These are phyloP conservation scores for Tetragonia tetragonoides DNA, from an alignment of 148 eudicot genomes.

Conservation along the genomic window DNA sequence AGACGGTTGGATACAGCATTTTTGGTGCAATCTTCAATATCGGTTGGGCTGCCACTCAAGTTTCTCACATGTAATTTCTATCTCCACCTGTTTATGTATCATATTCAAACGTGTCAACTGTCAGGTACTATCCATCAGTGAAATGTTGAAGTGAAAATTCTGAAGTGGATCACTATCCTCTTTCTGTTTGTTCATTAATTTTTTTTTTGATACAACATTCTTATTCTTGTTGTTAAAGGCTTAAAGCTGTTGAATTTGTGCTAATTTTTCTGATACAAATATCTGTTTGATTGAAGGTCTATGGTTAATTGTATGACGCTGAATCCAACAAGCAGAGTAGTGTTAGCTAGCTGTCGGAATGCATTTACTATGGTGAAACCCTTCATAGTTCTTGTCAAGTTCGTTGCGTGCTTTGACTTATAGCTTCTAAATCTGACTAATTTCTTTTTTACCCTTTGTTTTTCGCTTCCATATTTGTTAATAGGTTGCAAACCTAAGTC, in stretches of 20 bases:
- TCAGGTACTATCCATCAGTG: background rate
- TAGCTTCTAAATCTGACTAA: constrained; percentile 10
- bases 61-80: constrained; percentile 82
- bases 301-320: constrained; percentile 96
- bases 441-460: background rate
- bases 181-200: background rate
- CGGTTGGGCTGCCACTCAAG: constrained; percentile 97
- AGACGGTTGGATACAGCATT: constrained; percentile 80
- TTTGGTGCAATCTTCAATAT: constrained; percentile 87
- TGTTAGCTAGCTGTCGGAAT: constrained; percentile 87
- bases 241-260: background rate
- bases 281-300: constrained; percentile 52
- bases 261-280: background rate
- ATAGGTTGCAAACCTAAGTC: constrained; percentile 87
- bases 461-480: constrained; percentile 10
- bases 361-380: constrained; percentile 87
- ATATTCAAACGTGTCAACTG: background rate
- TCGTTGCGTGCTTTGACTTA: background rate
- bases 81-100: constrained; percentile 9
- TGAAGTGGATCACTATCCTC: background rate
- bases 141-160: background rate
- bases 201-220: background rate
- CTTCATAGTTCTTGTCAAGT: constrained; percentile 6
- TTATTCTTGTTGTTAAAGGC: background rate
- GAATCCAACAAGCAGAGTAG: constrained; percentile 88